Evolutionary conservation across 2,329 filamentous ascomycete genomes (phyloP), one percentile per base, ranked within the genome.

Genomic region (Rhinocladiella mackenziei): DNA sequence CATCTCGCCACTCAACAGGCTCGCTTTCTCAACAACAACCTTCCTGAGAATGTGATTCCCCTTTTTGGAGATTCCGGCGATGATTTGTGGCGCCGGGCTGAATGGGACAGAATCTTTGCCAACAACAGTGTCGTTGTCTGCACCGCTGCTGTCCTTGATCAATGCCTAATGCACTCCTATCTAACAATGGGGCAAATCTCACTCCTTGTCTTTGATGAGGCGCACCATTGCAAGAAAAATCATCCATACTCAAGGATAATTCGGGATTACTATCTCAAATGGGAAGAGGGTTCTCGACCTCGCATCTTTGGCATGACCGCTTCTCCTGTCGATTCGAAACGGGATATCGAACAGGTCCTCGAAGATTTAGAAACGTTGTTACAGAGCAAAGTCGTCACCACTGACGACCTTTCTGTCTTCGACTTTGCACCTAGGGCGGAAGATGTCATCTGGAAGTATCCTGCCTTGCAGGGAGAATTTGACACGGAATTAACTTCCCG

Each of bases 221-320:
- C 89, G 4, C 92, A 98, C 58, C 92, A 97, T 60, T 81, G 91
- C 0, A 98, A 98, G 66, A 94, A 91, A 62, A 85, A 89, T 39
- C 92, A 98, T 58, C 77, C 87, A 0, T 98, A 95, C 60, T 87
- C 91, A 14, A 76, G 74, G 19, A 92, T 98, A 46, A 86, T 98
- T 66, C 89, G 86, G 57, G 84, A 94, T 46, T 89, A 86, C 56
- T 97, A 96, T 59, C 53, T 79, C 1, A 65, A 73, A 2, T 51
- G 46, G 36, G 69, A 73, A 20, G 55, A 62, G 1, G n/a, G n/a
- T n/a, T 51, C 62, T 0, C 74, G 80, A 3, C 92, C 92, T 3
- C 83, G 82, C 26, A 81, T 98, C 14, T 85, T 98, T 54, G 91
- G 91, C 18, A 96, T 97, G 91, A 98, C 92, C 1, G 92, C 92